phyloP scores from a whole-genome alignment of 2,329 filamentous ascomycete species.

The Bipolaris victoriae region DNA sequence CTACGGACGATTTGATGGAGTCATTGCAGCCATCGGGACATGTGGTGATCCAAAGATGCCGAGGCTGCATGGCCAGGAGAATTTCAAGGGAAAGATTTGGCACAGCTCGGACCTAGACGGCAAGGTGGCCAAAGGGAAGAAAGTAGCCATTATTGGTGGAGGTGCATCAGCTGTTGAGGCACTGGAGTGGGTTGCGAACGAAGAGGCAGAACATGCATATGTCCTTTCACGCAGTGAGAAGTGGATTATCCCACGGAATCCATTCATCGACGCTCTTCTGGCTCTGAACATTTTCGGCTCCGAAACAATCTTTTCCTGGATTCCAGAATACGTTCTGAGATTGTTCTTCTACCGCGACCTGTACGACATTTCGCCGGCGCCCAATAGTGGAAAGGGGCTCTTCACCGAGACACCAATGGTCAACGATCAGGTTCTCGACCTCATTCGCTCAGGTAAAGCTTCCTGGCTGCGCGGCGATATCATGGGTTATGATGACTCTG shows the following conservation, averaged over 20 bases:
- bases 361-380: conserved; percentile 70
- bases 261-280: conserved; percentile 74
- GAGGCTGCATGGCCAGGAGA: conserved; percentile 70
- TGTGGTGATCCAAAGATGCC: conserved; percentile 81
- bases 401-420: conserved; percentile 88
- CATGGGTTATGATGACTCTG: conserved; percentile 65
- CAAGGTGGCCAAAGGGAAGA: conserved; percentile 74
- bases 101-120: conserved; percentile 79
- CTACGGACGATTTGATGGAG: conserved; percentile 76
- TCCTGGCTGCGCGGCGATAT: conserved; percentile 86
- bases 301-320: conserved; percentile 76
- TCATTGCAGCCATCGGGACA: conserved; percentile 79
- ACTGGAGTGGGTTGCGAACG: conserved; percentile 75
- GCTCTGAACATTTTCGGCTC: conserved; percentile 80
- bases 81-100: conserved; percentile 73
- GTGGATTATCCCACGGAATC: conserved; percentile 85
- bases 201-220: conserved; percentile 70
- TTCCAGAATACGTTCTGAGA: conserved; percentile 76
- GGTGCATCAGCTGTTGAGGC: conserved; percentile 84
- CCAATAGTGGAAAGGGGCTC: conserved; percentile 65
- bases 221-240: conserved; percentile 81
- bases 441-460: conserved; percentile 72
- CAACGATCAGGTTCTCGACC: conserved; percentile 79
- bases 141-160: conserved; percentile 76
- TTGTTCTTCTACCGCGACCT: conserved; percentile 85